phyloP scores from a whole-genome alignment of 164 flowering plant species.

The Aristolochia fimbriata region DNA sequence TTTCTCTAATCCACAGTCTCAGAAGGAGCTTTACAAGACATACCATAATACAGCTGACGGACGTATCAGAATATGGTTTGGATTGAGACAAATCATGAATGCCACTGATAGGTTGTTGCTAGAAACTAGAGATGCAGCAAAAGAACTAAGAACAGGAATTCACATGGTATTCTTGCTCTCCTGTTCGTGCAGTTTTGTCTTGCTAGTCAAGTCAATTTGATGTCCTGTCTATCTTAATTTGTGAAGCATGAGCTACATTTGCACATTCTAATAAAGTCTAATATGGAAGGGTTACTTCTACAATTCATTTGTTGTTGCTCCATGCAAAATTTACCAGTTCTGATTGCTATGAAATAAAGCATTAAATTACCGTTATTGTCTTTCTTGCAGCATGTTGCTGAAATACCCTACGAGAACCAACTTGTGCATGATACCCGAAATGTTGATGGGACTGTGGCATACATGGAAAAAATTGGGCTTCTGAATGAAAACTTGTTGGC shows the following conservation, averaged over 20 bases:
- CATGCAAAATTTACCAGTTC: background rate
- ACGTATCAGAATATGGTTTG: slow-evolving; percentile 80
- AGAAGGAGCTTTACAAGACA: slow-evolving; percentile 59
- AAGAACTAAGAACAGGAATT: slow-evolving; percentile 71
- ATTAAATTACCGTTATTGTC: background rate
- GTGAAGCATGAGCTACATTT: too few relatives aligned
- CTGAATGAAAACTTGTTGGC: slow-evolving; percentile 60
- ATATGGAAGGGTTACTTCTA: too few relatives aligned
- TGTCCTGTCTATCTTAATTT: too few relatives aligned
- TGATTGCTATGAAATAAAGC: background rate
- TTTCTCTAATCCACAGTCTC: slow-evolving; percentile 34
- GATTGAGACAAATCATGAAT: slow-evolving; percentile 87
- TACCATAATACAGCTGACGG: slow-evolving; percentile 78
- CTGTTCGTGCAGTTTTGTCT: too few relatives aligned
- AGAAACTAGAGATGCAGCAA: slow-evolving; percentile 60
- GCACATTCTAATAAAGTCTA: too few relatives aligned
- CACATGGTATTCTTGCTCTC: slow-evolving; percentile 50
- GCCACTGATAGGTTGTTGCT: slow-evolving; percentile 60
- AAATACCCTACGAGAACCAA: slow-evolving; percentile 76
- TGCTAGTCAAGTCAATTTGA: too few relatives aligned
- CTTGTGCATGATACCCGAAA: slow-evolving; percentile 37
- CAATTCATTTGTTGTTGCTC: background rate
- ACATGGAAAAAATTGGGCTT: slow-evolving; percentile 62
- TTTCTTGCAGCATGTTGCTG: slow-evolving; percentile 70
- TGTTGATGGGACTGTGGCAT: slow-evolving; percentile 81